These are phyloP conservation scores for Ceratobasidium sp. DNA, from an alignment of 1,284 basidiomycete genomes.

Conservation along the genomic window DNA sequence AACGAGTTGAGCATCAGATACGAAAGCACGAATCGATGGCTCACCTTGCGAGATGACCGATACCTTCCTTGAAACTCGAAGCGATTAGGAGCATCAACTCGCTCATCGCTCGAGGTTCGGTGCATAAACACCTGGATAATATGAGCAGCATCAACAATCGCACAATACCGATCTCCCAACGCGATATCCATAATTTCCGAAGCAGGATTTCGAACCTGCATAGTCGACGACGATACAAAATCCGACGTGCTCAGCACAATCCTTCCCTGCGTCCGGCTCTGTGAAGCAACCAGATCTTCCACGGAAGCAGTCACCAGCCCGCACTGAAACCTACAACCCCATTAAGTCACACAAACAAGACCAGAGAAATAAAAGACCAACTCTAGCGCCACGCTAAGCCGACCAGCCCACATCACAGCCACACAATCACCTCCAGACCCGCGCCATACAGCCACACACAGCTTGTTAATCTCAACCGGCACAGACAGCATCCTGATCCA, in stretches of 20 bases:
- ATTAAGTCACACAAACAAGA: not conserved
- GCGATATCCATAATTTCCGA: constrained; percentile 41
- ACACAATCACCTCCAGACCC: constrained; percentile 6
- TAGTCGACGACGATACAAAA: constrained; percentile 9
- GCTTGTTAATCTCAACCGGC: constrained; percentile 24
- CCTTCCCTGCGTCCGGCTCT: not conserved
- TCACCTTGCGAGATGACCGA: constrained; percentile 26
- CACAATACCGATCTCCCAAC: constrained; percentile 32
- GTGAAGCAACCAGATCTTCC: constrained; percentile 17
- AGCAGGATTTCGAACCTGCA: constrained; percentile 31
- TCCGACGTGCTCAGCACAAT: constrained; percentile 35
- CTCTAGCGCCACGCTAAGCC: not conserved
- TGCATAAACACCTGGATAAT: constrained; percentile 35
- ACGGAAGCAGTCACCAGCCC: constrained; percentile 20
- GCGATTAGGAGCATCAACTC: not conserved
- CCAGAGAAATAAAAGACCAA: not conserved
- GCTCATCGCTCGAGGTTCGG: not conserved
- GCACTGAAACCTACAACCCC: constrained; percentile 23
- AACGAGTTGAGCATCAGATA: not conserved
- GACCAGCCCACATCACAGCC: constrained; percentile 37
- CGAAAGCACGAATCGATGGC: not conserved
- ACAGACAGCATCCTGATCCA: constrained; percentile 33
- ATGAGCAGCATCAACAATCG: constrained; percentile 34
- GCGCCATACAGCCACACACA: constrained; percentile 28
- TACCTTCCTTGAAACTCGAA: constrained; percentile 12